Evolutionary conservation across 2,329 filamentous ascomycete genomes (phyloP).

Genomic region (Sporothrix schenckii): DNA sequence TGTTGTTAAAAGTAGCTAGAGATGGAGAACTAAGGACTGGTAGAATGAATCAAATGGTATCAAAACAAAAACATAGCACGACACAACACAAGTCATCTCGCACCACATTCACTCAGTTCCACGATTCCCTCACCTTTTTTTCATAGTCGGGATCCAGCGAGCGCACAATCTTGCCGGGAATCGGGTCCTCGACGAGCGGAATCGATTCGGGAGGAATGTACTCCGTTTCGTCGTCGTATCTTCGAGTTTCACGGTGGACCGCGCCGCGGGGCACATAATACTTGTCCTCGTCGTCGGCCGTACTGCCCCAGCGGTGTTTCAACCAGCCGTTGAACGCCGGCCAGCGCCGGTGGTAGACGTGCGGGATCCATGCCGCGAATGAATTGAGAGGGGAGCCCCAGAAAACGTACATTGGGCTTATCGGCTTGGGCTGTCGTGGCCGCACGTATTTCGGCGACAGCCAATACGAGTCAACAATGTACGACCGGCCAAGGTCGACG

Average conservation of each 20-base stretch:
- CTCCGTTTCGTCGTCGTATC: background rate
- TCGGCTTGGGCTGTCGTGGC: background rate
- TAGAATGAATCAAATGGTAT: too few species aligned
- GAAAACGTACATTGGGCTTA: background rate
- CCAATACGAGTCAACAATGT: background rate
- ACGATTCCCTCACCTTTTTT: background rate
- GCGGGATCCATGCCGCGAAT: background rate
- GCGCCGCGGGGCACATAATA: background rate
- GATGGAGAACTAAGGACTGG: too few species aligned
- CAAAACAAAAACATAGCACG: too few species aligned
- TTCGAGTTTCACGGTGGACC: too few species aligned
- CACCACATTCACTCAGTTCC: too few species aligned
- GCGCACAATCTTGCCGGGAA: background rate
- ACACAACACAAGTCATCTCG: too few species aligned
- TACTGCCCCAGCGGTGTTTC: background rate
- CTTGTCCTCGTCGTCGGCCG: background rate
- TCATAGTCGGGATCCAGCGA: background rate
- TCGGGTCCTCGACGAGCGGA: background rate
- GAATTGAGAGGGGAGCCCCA: background rate
- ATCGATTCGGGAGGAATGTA: slow-evolving; percentile 7
- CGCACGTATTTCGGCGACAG: background rate
- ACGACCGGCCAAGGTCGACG: background rate
- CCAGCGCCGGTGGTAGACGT: background rate
- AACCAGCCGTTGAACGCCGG: background rate
- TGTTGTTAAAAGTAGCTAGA: too few species aligned